A percentile compares a stretch with the other conserved stretches of the same genome.
phyloP scores from a whole-genome alignment of 1,284 basidiomycete genomes.

The Laetiporus sulphureus region DNA sequence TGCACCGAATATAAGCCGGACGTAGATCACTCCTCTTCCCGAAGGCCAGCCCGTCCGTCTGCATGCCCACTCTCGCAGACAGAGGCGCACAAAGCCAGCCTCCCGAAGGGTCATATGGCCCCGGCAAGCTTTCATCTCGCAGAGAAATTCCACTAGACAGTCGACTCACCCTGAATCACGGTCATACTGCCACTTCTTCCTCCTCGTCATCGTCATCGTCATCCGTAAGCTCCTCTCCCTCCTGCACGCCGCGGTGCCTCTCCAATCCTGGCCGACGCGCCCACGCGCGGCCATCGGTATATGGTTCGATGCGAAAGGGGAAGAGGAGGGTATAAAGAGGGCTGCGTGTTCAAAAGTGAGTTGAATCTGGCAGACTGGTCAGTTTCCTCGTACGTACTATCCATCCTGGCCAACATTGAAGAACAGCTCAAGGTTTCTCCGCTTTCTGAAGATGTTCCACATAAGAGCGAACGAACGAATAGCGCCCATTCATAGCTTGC shows the following conservation, averaged over 20 bases:
- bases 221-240: slow-evolving; percentile 70
- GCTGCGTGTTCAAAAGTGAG: slow-evolving; percentile 32
- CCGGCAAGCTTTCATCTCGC: slow-evolving; percentile 62
- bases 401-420: slow-evolving; percentile 82
- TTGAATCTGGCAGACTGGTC: background rate
- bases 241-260: slow-evolving; percentile 50
- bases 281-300: slow-evolving; percentile 84
- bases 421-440: slow-evolving; percentile 75
- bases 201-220: slow-evolving; percentile 45
- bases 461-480: background rate
- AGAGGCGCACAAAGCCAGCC: too few relatives aligned
- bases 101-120: slow-evolving; percentile 74
- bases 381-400: slow-evolving; percentile 52
- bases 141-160: background rate
- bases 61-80: slow-evolving; percentile 20
- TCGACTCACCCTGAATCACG: background rate
- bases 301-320: slow-evolving; percentile 76
- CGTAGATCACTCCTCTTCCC: slow-evolving; percentile 47
- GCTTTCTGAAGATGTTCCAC: slow-evolving; percentile 30
- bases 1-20: slow-evolving; percentile 48
- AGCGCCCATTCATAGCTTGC: slow-evolving; percentile 8
- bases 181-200: background rate
- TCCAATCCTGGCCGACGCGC: slow-evolving; percentile 60
- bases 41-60: slow-evolving; percentile 14
- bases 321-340: slow-evolving; percentile 73